Evolutionary conservation across 1,284 basidiomycete genomes (phyloP), one percentile per base, ranked within the genome.

Genomic region (Moesziomyces sp.): DNA sequence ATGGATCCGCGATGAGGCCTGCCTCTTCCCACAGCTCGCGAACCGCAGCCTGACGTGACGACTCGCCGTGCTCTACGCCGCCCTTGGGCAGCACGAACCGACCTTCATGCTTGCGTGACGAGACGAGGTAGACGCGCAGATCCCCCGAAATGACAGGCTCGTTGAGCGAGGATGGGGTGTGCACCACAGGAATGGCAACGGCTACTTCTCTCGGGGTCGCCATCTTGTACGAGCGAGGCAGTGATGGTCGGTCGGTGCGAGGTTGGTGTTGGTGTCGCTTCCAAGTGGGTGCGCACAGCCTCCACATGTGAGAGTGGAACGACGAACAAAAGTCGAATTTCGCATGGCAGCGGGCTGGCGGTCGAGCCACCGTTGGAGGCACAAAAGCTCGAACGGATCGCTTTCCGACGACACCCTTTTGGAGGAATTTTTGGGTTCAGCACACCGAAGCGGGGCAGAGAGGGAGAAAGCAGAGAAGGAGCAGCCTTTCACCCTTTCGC

Each of bases 1-100:
- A 52, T 16, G 18, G 48, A 5, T 18, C 46, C 19, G 35, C 69
- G 19, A 61, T 14, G 28, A 70, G 47, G 10, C 71, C 71, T 10
- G 66, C 66, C 67, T 83, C 81, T 55, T 83, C 81, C 73, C 75
- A 79, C 7, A 82, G 48, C 59, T 83, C 81, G 23, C 81, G 55
- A 5, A 64, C 35, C 1, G 81, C 81, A 14, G 80, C 78, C 47
- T 67, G 54, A 10, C 72, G 62, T 5, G 65, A 67, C 18, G 26
- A 28, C 57, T 82, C 81, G 38, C 76, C 77, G 14, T 47, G 11
- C 42, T 82, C 79, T n/a, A 82, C 59, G 3, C 81, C 81, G 28
- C 81, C 81, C 56, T 83, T 83, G 28, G 81, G 81, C 16, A 83
- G 60, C 1, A 83, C 81, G 24, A 24, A 82, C 2, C 53, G 55